Base-by-base conservation (phyloP, 202 grass and related monocot genomes). In the Eragrostis tef region DNA sequence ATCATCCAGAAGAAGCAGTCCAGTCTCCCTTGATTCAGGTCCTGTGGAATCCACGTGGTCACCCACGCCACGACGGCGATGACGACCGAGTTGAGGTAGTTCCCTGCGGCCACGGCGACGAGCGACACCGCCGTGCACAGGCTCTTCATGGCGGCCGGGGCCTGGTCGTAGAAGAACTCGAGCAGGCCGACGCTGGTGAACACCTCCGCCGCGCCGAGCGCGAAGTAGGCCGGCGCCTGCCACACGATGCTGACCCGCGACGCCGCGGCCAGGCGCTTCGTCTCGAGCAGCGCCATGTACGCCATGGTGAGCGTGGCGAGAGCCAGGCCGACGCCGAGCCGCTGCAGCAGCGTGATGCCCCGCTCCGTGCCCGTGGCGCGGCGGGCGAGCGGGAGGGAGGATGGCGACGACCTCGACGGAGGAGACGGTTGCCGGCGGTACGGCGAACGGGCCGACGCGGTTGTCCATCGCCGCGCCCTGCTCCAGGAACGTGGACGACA, bases 291-390 rank as follows among this genome's bases (percentile, higher is more conserved):
- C 21, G 58, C 79, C 26, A 74, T 54, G 2, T 75, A 67, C 5
- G 51, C 41, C n/a, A 70, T 81, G 69, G 61, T 51, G 2, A 89
- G 16, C 19, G 75, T 46, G 22, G 74, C 62, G 53, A 83, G 58
- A n/a, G 29, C 75, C 50, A 80, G 59, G 45, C 87, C 87, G 67
- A 84, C 11, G 77, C 87, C 71, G 29, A 89, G 43, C 14, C 87
- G 81, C 71, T 85, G 87, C 15, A 85, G 87, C 44, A 69, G 75
- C 21, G 87, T 61, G 64, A 89, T 39, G 61, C 87, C 87, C 5
- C 77, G 43, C 68, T 62, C 68, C 29, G 76, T 81, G 50, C 48
- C 81, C 8, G 81, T 89, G 75, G 57, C 48, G 51, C 71, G 75
- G 1, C 67, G 56, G 57, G 56, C 74, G 49, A 80, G 24, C 14